Evolutionary conservation across 2,329 filamentous ascomycete genomes (phyloP), one percentile per base, ranked within the genome.

Genomic region (Dothideomycetes sp.): DNA sequence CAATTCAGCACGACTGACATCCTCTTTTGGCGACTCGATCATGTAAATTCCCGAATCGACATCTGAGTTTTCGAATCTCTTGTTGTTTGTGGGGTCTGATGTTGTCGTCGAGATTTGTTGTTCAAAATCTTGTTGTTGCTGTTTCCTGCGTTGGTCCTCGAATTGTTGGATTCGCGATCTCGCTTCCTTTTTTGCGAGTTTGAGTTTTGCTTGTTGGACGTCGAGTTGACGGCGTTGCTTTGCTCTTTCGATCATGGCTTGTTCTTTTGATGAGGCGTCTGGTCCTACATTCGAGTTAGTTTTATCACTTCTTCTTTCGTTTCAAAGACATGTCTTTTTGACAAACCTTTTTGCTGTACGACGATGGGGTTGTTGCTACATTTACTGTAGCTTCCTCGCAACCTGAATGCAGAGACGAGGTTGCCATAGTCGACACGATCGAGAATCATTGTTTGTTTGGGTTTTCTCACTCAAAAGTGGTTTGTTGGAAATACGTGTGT

Each of bases 201-300:
- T 38, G 8, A 38, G n/a, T 17, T 24, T 38, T 38, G 35, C 35
- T 23, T 38, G 25, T 38, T 38, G 25, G 17, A 19, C 25, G 5
- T 38, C 35, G 9, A 18, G 18, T 12, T 17, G 35, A 24, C 35
- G 35, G 16, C 35, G 17, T 23, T 30, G 25, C 24, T 30, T 38
- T 4, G 35, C 35, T 5, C 15, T 13, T 13, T 30, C 19, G 35
- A 38, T 30, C 18, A 30, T 23, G 8, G 29, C 35, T 23, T 24
- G 7, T 24, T 24, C 12, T 38, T 17, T 38, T 24, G 12, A 28
- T 29, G 24, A 23, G 10, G 34, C 34, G 29, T 37, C 34, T 13
- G 11, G 34, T 16, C 11, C 34, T 37, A 4, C 1, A 5, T 10
- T 4, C 10, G 3, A 15, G 24, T 37, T 19, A 37, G 17, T 16